Evolutionary conservation across 2,329 filamentous ascomycete genomes (phyloP), one percentile per base, ranked within the genome.

Genomic region (Aspergillus uvarum): DNA sequence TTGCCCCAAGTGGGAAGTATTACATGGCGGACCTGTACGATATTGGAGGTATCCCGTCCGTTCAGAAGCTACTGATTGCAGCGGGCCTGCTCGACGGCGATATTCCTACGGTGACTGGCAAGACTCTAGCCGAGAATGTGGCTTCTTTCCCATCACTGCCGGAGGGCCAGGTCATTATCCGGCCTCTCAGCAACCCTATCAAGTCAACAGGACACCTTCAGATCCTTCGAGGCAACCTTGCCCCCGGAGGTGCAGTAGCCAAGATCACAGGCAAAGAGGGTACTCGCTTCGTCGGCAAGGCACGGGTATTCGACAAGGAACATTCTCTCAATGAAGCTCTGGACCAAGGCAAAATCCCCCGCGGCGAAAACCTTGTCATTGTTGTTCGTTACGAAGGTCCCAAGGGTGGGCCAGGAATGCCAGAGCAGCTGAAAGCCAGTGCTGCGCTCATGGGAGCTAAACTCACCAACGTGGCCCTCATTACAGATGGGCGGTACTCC

Each of bases 211-310:
- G 94, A 48, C 94, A 98, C 75, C 84, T 98, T 61, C 92, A 94
- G 75, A 90, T 98, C 61, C 83, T 98, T 3, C 85, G 86, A 61
- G 94, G 94, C 21, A 96, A 96, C 74, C 83, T 97, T 32, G 91
- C 93, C 2, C 94, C 94, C 1, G 89, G 87, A 11, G 94, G 94
- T 35, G 90, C 93, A 1, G 93, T 98, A 1, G 93, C 92, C 61
- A 98, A 98, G 77, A 97, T 98, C 76, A 97, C 94, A 0, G 94
- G 94, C 38, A 97, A 97, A 75, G 94, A 98, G 76, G 94, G 94
- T 2, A 83, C 92, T 6, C 81, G 79, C 12, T 98, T 98, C 76
- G 88, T 83, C 0, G 94, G 94, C 52, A 87, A 86, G 65, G 94
- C 92, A 0, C 84, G 87, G 21, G 91, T 96, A 50, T 98, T 95